Conservation (phyloP, 2,329 filamentous ascomycete species). For the Fusarium annulatum region DNA sequence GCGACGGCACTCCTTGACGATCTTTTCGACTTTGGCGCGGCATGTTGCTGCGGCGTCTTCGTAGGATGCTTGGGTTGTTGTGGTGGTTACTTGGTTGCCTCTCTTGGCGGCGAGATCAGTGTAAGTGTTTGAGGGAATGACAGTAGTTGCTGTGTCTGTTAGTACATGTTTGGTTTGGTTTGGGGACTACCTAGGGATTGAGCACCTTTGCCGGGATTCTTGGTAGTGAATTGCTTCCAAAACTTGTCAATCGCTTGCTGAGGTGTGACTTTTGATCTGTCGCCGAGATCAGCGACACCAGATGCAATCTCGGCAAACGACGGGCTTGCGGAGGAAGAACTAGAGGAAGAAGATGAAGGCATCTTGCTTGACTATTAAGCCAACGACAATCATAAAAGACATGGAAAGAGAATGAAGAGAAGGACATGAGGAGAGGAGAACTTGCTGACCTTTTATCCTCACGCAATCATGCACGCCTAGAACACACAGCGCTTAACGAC, state of each 20-base stretch:
- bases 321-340: slow-evolving; percentile 13
- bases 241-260: slow-evolving; percentile 78
- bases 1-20: slow-evolving; percentile 73
- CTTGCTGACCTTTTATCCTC: slow-evolving; percentile 20
- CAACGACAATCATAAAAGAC: not conserved
- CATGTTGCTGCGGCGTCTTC: slow-evolving; percentile 78
- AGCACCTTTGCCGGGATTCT: slow-evolving; percentile 74
- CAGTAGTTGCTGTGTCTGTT: slow-evolving; percentile 65
- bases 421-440: not conserved
- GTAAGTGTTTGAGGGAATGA: slow-evolving; percentile 76
- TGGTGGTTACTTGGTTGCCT: slow-evolving; percentile 64
- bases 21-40: slow-evolving; percentile 70
- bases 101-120: slow-evolving; percentile 69
- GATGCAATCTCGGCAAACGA: slow-evolving; percentile 4
- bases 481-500: not conserved
- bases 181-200: not conserved
- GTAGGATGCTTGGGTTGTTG: slow-evolving; percentile 74
- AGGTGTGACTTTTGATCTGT: slow-evolving; percentile 63
- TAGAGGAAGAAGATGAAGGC: slow-evolving; percentile 21
- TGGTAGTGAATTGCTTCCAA: slow-evolving; percentile 78
- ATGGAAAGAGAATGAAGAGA: not conserved
- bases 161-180: not conserved
- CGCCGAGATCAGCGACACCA: slow-evolving; percentile 12
- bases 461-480: not conserved
- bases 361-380: not conserved